Evolutionary conservation across 768 basidiomycete genomes (phyloP).

Genomic region (Termitomyces sp.): DNA sequence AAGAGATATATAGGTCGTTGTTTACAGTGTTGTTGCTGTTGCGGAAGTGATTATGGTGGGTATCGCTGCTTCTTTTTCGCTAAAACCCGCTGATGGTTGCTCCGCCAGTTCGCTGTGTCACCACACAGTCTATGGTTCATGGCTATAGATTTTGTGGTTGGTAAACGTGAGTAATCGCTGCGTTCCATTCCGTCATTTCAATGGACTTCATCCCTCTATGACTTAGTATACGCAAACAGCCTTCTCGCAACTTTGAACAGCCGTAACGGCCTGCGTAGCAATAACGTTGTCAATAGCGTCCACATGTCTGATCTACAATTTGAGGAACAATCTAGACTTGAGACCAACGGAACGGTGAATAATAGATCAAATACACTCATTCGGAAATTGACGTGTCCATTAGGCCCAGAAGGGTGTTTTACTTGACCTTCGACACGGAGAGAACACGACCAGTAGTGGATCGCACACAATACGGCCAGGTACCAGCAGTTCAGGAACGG

Average conservation of each 20-base stretch:
- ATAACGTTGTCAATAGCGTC: conserved; percentile 7
- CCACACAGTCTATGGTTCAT: conserved; percentile 36
- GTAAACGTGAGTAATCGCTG: conserved; percentile 35
- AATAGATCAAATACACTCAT: background rate
- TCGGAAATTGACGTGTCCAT: background rate
- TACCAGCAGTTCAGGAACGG: background rate
- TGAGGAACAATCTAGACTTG: background rate
- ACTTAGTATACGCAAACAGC: conserved; percentile 46
- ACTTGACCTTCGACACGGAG: background rate
- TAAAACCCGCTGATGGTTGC: background rate
- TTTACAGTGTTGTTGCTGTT: conserved; percentile 30
- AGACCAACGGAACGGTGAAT: background rate
- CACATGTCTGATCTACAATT: conserved; percentile 18
- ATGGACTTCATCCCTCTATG: background rate
- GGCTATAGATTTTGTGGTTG: conserved; percentile 44
- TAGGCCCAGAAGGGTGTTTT: conserved; percentile 7
- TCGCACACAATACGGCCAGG: conserved; percentile 4
- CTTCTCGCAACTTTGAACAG: conserved; percentile 44
- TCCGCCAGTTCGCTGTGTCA: conserved; percentile 25
- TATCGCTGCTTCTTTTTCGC: background rate
- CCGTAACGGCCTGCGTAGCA: conserved; percentile 25
- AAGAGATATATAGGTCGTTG: background rate
- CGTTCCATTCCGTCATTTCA: background rate
- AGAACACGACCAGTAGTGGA: background rate
- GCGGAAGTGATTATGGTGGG: conserved; percentile 38